A percentile compares a stretch with the other conserved stretches of the same genome.
Evolutionary conservation across 306 rosid species (phyloP).

Genomic region (Ormosia semicastrata): DNA sequence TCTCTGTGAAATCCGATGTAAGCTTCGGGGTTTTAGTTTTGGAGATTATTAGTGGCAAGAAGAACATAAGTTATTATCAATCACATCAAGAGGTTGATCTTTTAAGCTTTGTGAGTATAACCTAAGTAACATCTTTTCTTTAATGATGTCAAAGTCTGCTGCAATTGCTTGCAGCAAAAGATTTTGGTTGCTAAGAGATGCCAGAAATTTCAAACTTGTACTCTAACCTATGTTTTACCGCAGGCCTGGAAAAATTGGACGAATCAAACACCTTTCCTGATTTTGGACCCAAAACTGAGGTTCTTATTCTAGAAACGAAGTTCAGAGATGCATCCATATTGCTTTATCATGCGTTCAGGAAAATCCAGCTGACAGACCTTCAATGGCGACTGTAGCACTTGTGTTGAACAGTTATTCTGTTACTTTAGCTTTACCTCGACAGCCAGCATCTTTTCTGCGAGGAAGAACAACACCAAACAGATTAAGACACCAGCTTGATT

Average conservation of each 20-base stretch:
- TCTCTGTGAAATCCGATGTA: no score
- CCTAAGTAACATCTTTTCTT: neutral
- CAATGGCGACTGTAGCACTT: conserved; percentile 16
- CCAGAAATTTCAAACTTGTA: neutral
- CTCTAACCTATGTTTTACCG: neutral
- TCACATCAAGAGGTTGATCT: conserved; percentile 11
- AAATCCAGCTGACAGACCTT: conserved; percentile 22
- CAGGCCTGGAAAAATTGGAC: conserved; percentile 42
- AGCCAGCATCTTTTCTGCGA: conserved; percentile 21
- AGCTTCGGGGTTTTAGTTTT: no score
- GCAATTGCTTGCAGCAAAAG: no score
- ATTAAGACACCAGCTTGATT: neutral
- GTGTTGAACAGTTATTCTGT: conserved; percentile 34
- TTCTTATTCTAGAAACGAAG: conserved; percentile 21
- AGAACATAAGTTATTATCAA: neutral
- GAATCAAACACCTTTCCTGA: conserved; percentile 6
- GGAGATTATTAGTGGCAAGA: conserved; percentile 25
- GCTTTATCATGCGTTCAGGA: conserved; percentile 32
- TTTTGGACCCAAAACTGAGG: conserved; percentile 24
- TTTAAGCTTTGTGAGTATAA: conserved; percentile 31
- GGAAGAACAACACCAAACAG: neutral
- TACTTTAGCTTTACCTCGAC: conserved; percentile 21
- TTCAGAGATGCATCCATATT: conserved; percentile 34
- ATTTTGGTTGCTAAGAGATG: neutral
- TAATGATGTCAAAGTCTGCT: no score